phyloP scores from a whole-genome alignment of 108 stramenopile genomes.

The Cylindrotheca fusiformis region DNA sequence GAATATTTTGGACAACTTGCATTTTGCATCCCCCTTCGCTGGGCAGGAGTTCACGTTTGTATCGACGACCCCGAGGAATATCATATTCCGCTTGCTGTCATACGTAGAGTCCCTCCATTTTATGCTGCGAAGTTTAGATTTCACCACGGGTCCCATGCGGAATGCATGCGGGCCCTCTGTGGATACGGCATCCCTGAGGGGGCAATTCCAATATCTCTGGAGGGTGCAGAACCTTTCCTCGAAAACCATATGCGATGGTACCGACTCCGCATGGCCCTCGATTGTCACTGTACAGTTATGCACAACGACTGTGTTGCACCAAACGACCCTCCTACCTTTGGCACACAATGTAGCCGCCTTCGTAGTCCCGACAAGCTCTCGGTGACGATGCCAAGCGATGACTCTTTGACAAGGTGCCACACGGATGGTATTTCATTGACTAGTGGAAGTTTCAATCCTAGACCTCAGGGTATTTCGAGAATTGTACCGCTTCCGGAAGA shows the following conservation, averaged over 20 bases:
- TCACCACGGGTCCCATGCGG: constrained; percentile 9
- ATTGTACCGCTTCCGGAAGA: not conserved
- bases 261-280: no score
- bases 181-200: constrained; percentile 7
- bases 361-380: no score
- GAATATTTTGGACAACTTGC: not conserved
- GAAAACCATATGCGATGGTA: not conserved
- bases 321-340: no score
- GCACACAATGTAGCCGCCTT: no score
- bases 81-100: not conserved
- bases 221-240: not conserved
- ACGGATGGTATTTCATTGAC: no score
- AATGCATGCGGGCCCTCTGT: constrained; percentile 3
- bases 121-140: not conserved
- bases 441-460: no score
- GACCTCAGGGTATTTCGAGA: no score
- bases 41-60: not conserved
- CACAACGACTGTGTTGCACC: not conserved
- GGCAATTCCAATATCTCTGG: not conserved
- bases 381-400: no score
- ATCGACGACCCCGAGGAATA: not conserved
- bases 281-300: no score
- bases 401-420: no score
- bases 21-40: not conserved
- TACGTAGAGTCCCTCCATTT: not conserved